These are phyloP conservation scores for Pestalotiopsis sp. DNA, from an alignment of 2,329 filamentous ascomycete genomes.

Conservation along the genomic window DNA sequence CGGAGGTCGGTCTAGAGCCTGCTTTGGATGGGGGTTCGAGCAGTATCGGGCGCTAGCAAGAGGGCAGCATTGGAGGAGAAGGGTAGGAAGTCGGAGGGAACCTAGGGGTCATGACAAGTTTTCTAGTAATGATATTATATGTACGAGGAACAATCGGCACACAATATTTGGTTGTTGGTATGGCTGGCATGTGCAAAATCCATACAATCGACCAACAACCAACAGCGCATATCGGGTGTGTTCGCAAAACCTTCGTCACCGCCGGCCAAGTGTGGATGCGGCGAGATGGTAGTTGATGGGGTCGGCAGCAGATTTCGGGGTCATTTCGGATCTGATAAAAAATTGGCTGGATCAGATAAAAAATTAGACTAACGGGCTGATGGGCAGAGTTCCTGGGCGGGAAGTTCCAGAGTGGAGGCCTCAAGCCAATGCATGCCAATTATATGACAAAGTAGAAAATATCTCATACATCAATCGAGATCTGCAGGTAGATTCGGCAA, in stretches of 20 bases:
- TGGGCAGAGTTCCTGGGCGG: too few relatives aligned
- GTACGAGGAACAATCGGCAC: neutral
- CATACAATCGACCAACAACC: conserved; percentile 11
- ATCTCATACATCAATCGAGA: conserved; percentile 7
- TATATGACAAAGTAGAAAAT: conserved; percentile 3
- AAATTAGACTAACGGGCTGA: neutral
- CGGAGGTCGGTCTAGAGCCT: neutral
- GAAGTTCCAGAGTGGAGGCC: neutral
- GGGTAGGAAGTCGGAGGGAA: neutral
- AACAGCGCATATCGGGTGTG: neutral
- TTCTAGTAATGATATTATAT: neutral
- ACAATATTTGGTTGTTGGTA: conserved; percentile 3
- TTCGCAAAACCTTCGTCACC: conserved; percentile 12
- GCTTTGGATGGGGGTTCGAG: neutral
- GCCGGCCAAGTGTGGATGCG: conserved; percentile 12
- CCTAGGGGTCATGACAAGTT: conserved; percentile 9
- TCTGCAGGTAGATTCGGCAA: neutral
- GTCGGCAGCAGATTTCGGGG: conserved; percentile 9
- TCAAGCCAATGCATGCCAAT: conserved; percentile 3
- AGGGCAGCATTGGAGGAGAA: neutral
- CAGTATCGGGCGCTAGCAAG: neutral
- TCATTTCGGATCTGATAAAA: conserved; percentile 13
- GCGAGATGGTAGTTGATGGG: conserved; percentile 9
- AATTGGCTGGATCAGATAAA: neutral
- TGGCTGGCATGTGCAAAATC: neutral